A percentile compares a stretch with the other conserved stretches of the same genome.
Conservation (phyloP, 2,329 filamentous ascomycete genomes). For the Fusarium piperis region DNA sequence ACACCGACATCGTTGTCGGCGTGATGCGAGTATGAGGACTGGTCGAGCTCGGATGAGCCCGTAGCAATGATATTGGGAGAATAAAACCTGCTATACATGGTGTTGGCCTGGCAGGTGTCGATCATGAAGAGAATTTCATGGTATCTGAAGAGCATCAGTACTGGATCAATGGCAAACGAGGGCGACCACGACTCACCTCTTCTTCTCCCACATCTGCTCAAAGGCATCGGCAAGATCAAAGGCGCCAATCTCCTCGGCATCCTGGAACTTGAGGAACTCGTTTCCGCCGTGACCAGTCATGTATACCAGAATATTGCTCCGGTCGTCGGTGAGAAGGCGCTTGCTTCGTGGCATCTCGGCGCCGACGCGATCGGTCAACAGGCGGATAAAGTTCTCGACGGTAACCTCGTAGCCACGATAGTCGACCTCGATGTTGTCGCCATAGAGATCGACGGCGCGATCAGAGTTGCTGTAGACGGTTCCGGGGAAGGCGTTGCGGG, state of each 20-base stretch:
- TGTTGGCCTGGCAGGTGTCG: conserved; percentile 98
- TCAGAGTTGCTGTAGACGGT: conserved; percentile 99
- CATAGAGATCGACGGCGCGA: conserved; percentile 93
- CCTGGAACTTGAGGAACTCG: conserved; percentile 98
- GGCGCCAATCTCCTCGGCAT: conserved; percentile 95
- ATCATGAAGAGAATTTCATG: conserved; percentile 99
- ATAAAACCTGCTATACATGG: conserved; percentile 98
- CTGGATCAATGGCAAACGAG: conserved; percentile 6
- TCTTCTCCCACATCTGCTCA: conserved; percentile 99
- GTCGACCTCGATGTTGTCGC: conserved; percentile 98
- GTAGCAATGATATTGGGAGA: conserved; percentile 98
- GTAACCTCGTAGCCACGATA: conserved; percentile 98
- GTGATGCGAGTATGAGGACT: conserved; percentile 97
- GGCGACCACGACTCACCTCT: conserved; percentile 65
- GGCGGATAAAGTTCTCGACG: conserved; percentile 96
- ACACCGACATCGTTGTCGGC: conserved; percentile 98
- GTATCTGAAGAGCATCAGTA: conserved; percentile 65
- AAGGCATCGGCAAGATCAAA: conserved; percentile 98
- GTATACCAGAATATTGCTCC: conserved; percentile 97
- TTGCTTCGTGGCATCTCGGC: conserved; percentile 96
- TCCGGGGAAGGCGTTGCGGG: conserved; percentile 95
- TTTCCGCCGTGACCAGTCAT: conserved; percentile 99
- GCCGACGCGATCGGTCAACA: conserved; percentile 92
- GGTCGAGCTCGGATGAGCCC: conserved; percentile 93
- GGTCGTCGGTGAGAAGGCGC: conserved; percentile 90